These are phyloP conservation scores for Candida buenavistaensis DNA, from an alignment of 1,139 yeast genomes.

Conservation along the genomic window DNA sequence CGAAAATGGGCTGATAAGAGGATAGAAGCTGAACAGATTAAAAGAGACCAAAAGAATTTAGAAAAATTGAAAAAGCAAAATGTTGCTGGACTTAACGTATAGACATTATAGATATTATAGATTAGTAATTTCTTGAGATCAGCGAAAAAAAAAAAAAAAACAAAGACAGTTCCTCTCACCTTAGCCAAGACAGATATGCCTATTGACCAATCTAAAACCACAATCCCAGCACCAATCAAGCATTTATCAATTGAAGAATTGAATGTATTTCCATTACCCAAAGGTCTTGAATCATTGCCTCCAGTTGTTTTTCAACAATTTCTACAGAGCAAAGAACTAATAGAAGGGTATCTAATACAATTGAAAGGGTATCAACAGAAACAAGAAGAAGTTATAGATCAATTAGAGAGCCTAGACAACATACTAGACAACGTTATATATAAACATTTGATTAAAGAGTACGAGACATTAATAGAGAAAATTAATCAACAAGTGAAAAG, in stretches of 20 bases:
- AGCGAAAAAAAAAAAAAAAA: neutral
- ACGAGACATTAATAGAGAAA: constrained; percentile 21
- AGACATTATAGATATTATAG: constrained; percentile 2
- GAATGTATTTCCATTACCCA: constrained; percentile 32
- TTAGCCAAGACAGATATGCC: constrained; percentile 7
- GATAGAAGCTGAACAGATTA: constrained; percentile 32
- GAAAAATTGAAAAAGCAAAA: constrained; percentile 22
- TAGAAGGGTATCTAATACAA: constrained; percentile 32
- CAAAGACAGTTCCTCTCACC: too few relatives aligned
- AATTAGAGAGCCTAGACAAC: constrained; percentile 23
- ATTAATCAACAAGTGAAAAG: constrained; percentile 28
- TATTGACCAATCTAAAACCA: constrained; percentile 2
- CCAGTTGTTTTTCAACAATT: constrained; percentile 26
- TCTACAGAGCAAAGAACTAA: constrained; percentile 25
- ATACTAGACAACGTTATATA: constrained; percentile 16
- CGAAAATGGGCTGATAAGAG: constrained; percentile 37
- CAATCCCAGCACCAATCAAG: constrained; percentile 6
- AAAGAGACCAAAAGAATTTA: constrained; percentile 34
- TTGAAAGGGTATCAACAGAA: constrained; percentile 24
- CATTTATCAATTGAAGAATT: constrained; percentile 14
- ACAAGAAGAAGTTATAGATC: constrained; percentile 17
- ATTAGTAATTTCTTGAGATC: neutral
- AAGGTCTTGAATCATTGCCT: constrained; percentile 30
- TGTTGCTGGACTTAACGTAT: constrained; percentile 8
- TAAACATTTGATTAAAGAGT: constrained; percentile 26